A percentile compares a stretch with the other conserved stretches of the same genome.
Evolutionary conservation across 352 stramenopile species (phyloP).

Genomic region (Phytophthora ramorum): DNA sequence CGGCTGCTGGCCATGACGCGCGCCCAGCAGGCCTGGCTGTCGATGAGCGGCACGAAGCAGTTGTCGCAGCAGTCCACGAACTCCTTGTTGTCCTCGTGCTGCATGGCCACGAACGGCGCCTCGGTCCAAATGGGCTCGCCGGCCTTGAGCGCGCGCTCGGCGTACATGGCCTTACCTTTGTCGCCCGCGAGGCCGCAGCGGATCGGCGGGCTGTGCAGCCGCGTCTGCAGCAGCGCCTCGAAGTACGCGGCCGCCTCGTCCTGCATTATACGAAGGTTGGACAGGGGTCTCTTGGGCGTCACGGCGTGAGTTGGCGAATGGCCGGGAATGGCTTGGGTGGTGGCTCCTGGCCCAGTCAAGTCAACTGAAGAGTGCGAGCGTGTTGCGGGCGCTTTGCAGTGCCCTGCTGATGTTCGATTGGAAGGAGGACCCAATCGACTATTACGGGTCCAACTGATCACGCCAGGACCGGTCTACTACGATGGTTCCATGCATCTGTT

Average conservation of each 20-base stretch:
- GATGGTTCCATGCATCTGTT: no score
- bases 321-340: no score
- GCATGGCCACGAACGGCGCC: constrained; percentile 74
- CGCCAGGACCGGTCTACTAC: not conserved
- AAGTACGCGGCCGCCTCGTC: constrained; percentile 67
- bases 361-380: constrained; percentile 10
- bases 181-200: constrained; percentile 51
- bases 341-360: not conserved
- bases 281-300: no score
- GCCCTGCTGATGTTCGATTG: constrained; percentile 29
- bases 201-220: constrained; percentile 62
- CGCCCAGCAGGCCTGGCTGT: constrained; percentile 66
- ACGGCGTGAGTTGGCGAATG: constrained; percentile 21
- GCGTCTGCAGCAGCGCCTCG: constrained; percentile 57
- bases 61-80: constrained; percentile 63
- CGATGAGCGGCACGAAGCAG: constrained; percentile 81
- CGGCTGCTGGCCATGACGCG: constrained; percentile 49
- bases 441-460: not conserved
- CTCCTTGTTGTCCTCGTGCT: constrained; percentile 77
- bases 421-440: constrained; percentile 13
- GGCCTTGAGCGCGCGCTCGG: constrained; percentile 57
- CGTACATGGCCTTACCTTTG: constrained; percentile 83
- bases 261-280: constrained; percentile 38
- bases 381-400: constrained; percentile 24
- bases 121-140: constrained; percentile 75